These are phyloP conservation scores for Ehretia macrophylla DNA, from an alignment of 257 asterid genomes.

Conservation along the genomic window DNA sequence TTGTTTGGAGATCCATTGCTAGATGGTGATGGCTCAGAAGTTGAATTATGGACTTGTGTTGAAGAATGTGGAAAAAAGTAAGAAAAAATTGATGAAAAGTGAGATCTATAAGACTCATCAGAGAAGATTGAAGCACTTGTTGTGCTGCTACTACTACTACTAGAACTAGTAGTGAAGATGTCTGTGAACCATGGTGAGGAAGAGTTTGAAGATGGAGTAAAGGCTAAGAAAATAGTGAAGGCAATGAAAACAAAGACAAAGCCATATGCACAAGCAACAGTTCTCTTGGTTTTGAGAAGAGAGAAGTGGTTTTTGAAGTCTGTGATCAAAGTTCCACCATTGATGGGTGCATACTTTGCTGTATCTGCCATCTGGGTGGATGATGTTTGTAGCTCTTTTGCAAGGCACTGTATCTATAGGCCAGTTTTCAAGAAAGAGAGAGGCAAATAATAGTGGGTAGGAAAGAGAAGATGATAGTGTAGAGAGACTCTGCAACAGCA, in stretches of 20 bases:
- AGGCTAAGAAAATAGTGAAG: conserved; percentile 65
- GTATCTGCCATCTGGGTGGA: conserved; percentile 50
- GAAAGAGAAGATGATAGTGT: not conserved
- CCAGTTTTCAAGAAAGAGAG: conserved; percentile 1
- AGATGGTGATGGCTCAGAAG: conserved; percentile 1
- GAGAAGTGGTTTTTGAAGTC: conserved; percentile 54
- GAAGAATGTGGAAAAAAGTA: conserved; percentile 50
- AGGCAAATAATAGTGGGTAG: not conserved
- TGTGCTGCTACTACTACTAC: not conserved
- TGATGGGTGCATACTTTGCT: conserved; percentile 53
- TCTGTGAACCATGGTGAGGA: conserved; percentile 59
- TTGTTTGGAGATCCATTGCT: conserved; percentile 18
- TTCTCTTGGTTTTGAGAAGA: conserved; percentile 34
- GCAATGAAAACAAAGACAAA: conserved; percentile 56
- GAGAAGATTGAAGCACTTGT: conserved; percentile 18
- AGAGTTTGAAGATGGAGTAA: conserved; percentile 63
- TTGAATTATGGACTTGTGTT: conserved; percentile 19
- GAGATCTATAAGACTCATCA: conserved; percentile 43
- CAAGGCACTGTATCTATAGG: not conserved
- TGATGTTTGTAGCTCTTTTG: not conserved
- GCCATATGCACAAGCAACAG: conserved; percentile 41
- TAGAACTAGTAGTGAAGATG: conserved; percentile 23
- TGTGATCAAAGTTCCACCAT: conserved; percentile 46
- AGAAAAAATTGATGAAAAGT: conserved; percentile 41
- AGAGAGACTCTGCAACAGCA: not conserved